Evolutionary conservation across 768 basidiomycete genomes (phyloP), one percentile per base, ranked within the genome.

Genomic region (Boletus subparvulus): DNA sequence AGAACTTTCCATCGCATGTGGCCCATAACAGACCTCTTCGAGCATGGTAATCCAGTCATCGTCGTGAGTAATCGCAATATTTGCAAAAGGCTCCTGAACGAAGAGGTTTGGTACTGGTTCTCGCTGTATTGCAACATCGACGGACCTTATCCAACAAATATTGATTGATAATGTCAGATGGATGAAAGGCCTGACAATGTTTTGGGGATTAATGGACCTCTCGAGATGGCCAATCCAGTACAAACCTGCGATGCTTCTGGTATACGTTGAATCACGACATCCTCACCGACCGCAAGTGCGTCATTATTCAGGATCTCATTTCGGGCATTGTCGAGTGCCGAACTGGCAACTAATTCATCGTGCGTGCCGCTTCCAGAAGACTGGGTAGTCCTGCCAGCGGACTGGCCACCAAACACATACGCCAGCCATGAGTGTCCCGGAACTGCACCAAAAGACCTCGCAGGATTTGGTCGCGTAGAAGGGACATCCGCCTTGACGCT

Each of bases 111-210:
- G 19, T 4, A 36, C 10, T 1, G 13, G 17, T 13, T 17, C 32
- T 36, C 11, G 9, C 6, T n/a, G 3, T 12, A 1, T 16, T 42
- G 6, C 12, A 42, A 30, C 24, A 17, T 17, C 8, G 13, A 45
- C 37, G 11, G 1, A 56, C 49, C 50, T 52, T 48, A 3, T 16
- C 4, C 13, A 61, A 24, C 6, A 60, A n/a, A 45, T 47, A 52
- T 36, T 26, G 44, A 21, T 56, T 60, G 45, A 62, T 62, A 9
- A 40, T 36, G n/a, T 56, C 59, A 4, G 61, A 62, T 4, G 62
- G 60, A 47, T 63, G 62, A 37, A 61, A 61, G 0, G 45, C 14
- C 54, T 55, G 36, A 8, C 30, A 47, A 19, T 19, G 3, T 9
- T 21, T 14, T 50, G 11, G 4, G 10, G 17, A 39, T 40, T 3